A percentile compares a stretch with the other conserved stretches of the same genome.
Evolutionary conservation across 768 basidiomycete genomes (phyloP).

Genomic region (Hortiboletus campestris): DNA sequence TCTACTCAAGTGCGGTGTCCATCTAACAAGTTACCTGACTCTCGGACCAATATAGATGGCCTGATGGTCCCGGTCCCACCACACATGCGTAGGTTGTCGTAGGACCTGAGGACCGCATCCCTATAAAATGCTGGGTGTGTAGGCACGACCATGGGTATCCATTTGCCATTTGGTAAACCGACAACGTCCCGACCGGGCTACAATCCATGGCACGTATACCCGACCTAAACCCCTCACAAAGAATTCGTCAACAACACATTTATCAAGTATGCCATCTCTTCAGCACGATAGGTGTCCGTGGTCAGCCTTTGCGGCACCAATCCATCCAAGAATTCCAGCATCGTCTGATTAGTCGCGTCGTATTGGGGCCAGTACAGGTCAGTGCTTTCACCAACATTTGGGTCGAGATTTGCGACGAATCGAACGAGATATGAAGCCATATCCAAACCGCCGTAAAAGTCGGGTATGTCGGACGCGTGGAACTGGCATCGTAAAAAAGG

Average conservation of each 20-base stretch:
- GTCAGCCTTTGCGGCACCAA: constrained; percentile 34
- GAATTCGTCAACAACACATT: constrained; percentile 5
- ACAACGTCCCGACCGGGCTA: too few relatives aligned
- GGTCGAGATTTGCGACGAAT: constrained; percentile 27
- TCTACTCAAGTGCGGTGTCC: too few relatives aligned
- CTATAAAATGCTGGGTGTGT: too few relatives aligned
- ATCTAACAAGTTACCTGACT: too few relatives aligned
- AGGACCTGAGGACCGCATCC: too few relatives aligned
- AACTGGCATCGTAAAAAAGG: constrained; percentile 22
- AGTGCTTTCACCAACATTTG: constrained; percentile 35
- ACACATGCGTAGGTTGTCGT: too few relatives aligned
- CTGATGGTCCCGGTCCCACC: too few relatives aligned
- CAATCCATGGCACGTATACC: too few relatives aligned
- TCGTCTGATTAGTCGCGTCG: constrained; percentile 30
- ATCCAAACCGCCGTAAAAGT: constrained; percentile 42
- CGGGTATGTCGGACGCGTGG: constrained; percentile 43
- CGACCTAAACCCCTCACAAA: not conserved
- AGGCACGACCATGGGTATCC: too few relatives aligned
- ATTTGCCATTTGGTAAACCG: too few relatives aligned
- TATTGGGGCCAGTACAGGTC: constrained; percentile 47
- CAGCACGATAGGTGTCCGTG: constrained; percentile 43
- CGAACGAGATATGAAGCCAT: constrained; percentile 37
- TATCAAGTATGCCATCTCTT: constrained; percentile 36
- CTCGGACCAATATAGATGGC: too few relatives aligned
- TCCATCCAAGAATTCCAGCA: constrained; percentile 42